These are phyloP conservation scores for Aspergillus piperis DNA, from an alignment of 2,329 filamentous ascomycete genomes.

Conservation along the genomic window DNA sequence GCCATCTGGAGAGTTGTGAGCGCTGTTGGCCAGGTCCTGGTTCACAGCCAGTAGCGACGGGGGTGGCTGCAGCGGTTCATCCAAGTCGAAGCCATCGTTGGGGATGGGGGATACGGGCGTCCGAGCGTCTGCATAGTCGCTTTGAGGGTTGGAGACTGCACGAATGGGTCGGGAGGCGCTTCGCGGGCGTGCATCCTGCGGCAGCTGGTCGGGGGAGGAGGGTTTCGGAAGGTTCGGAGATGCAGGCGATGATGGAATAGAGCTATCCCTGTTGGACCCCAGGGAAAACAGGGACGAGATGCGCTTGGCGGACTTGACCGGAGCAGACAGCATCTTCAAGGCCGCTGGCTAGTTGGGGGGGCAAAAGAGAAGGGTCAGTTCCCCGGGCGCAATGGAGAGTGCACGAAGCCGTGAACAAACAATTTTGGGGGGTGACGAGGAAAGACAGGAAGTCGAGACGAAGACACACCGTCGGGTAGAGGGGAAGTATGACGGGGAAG, in stretches of 20 bases:
- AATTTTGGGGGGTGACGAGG: background rate
- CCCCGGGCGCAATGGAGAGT: constrained; percentile 2
- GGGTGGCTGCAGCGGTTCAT: constrained; percentile 40
- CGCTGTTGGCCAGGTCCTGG: constrained; percentile 38
- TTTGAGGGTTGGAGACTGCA: constrained; percentile 36
- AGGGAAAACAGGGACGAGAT: constrained; percentile 50
- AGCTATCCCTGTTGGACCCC: constrained; percentile 38
- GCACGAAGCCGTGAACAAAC: constrained; percentile 1
- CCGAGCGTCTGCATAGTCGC: constrained; percentile 30
- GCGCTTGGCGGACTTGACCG: constrained; percentile 46
- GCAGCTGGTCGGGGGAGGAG: constrained; percentile 26
- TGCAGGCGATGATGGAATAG: constrained; percentile 32
- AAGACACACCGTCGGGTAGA: constrained; percentile 7
- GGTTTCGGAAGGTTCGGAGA: constrained; percentile 24
- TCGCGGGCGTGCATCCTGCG: constrained; percentile 28
- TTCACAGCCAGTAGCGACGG: constrained; percentile 43
- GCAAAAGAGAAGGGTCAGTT: constrained; percentile 8
- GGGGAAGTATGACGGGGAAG: constrained; percentile 9
- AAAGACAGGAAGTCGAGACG: constrained; percentile 9
- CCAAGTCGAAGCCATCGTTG: constrained; percentile 33
- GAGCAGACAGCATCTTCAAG: constrained; percentile 42
- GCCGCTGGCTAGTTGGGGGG: constrained; percentile 9
- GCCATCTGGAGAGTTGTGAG: constrained; percentile 34
- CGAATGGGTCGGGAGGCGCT: constrained; percentile 37
- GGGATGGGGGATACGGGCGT: constrained; percentile 25